phyloP scores from a whole-genome alignment of 495 filamentous ascomycete species.

The Platismatia glauca region DNA sequence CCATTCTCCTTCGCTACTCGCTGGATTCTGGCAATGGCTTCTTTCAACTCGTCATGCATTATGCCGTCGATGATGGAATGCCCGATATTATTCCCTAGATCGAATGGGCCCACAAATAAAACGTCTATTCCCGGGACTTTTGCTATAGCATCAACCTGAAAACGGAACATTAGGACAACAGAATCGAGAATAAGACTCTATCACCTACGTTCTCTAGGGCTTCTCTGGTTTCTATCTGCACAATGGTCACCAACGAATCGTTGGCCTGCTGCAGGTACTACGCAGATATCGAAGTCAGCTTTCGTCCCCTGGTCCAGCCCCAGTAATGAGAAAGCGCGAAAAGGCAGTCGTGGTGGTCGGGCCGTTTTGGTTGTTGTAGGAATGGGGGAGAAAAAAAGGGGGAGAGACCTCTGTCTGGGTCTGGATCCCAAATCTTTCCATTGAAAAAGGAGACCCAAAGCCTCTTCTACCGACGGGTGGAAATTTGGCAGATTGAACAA shows the following conservation, averaged over 20 bases:
- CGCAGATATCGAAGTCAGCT: neutral
- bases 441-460: constrained; percentile 55
- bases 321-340: neutral
- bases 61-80: constrained; percentile 53
- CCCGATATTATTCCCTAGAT: constrained; percentile 66
- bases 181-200: neutral
- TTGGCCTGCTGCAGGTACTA: constrained; percentile 67
- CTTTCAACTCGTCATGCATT: constrained; percentile 55
- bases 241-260: constrained; percentile 57
- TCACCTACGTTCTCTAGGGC: constrained; percentile 49
- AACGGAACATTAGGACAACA: constrained; percentile 2
- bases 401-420: constrained; percentile 36
- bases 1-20: constrained; percentile 51
- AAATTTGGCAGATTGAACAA: constrained; percentile 56
- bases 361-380: too few relatives aligned
- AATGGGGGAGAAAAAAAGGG: neutral
- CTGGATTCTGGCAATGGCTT: constrained; percentile 54
- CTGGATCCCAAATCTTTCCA: constrained; percentile 49
- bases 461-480: constrained; percentile 51
- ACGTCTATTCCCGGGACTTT: constrained; percentile 62
- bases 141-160: constrained; percentile 59
- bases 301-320: neutral
- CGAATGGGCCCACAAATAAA: constrained; percentile 71
- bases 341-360: too few relatives aligned
- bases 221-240: constrained; percentile 75